phyloP scores from a whole-genome alignment of 305 asterid species.

The Caryopteris hybrid region DNA sequence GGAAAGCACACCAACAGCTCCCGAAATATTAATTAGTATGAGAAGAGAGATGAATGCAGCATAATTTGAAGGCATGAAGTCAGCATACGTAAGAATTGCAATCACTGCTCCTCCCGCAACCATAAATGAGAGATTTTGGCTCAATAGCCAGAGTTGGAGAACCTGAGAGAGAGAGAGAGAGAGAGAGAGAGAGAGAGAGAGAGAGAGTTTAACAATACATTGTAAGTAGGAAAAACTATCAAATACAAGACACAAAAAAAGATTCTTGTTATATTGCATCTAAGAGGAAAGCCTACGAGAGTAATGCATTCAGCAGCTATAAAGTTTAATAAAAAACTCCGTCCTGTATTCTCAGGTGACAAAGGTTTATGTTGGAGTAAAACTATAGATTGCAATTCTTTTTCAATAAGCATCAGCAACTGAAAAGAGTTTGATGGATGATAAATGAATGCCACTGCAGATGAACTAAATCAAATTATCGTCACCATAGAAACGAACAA shows the following conservation, averaged over 20 bases:
- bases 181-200: not conserved
- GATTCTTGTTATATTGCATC: not conserved
- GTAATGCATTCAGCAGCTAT: not conserved
- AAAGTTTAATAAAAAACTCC: not conserved
- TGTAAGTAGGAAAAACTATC: not conserved
- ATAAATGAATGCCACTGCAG: not conserved
- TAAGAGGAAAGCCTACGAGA: not conserved
- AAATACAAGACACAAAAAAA: not conserved
- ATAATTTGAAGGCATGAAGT: conserved; percentile 33
- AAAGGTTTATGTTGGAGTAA: not conserved
- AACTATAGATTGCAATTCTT: not conserved
- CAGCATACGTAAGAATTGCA: conserved; percentile 47
- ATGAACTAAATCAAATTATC: not conserved
- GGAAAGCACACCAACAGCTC: conserved; percentile 82
- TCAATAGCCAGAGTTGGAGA: conserved; percentile 57
- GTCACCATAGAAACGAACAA: not conserved
- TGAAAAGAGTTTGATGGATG: not conserved
- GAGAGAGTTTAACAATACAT: not conserved
- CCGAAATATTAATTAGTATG: conserved; percentile 54
- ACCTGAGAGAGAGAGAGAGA: conserved; percentile 29
- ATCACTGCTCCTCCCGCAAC: conserved; percentile 80
- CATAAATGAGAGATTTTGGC: conserved; percentile 67
- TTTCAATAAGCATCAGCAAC: too few relatives aligned
- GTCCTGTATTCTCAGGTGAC: too few relatives aligned
- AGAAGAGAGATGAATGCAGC: conserved; percentile 44